These are phyloP conservation scores for Erythrobasidium hasegawianum DNA, from an alignment of 1,284 basidiomycete genomes.

Conservation along the genomic window DNA sequence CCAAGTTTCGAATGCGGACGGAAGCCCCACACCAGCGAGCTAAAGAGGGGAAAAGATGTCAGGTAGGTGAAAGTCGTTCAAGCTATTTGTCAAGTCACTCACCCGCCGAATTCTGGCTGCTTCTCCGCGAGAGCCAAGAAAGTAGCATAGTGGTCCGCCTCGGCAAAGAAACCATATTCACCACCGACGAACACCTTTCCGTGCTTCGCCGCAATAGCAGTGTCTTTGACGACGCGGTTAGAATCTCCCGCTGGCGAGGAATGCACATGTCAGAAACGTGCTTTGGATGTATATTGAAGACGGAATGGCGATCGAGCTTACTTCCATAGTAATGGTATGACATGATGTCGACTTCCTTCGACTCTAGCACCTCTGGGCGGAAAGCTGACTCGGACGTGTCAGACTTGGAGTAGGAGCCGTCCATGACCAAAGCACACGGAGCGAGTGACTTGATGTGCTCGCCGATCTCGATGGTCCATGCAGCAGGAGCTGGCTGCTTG, in stretches of 20 bases:
- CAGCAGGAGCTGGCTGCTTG: slow-evolving; percentile 22
- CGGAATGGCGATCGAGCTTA: slow-evolving; percentile 4
- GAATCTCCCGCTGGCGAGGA: slow-evolving; percentile 37
- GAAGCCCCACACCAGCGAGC: slow-evolving; percentile 45
- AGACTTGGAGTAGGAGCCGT: slow-evolving; percentile 45
- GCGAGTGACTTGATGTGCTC: slow-evolving; percentile 45
- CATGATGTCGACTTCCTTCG: slow-evolving; percentile 44
- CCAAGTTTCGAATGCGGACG: slow-evolving; percentile 44
- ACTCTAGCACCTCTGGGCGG: slow-evolving; percentile 40
- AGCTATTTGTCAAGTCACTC: no score
- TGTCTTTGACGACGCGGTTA: slow-evolving; percentile 42
- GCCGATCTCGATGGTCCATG: slow-evolving; percentile 38
- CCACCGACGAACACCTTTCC: slow-evolving; percentile 47
- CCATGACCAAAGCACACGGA: slow-evolving; percentile 46
- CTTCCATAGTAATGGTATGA: slow-evolving; percentile 46
- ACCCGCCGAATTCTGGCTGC: slow-evolving; percentile 37
- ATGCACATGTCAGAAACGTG: no score
- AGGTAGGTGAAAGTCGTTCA: no score
- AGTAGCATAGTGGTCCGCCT: slow-evolving; percentile 35
- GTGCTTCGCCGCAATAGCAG: slow-evolving; percentile 37
- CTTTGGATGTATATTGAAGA: neutral
- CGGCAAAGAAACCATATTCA: slow-evolving; percentile 46
- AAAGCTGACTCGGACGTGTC: slow-evolving; percentile 43
- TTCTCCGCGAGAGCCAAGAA: slow-evolving; percentile 38
- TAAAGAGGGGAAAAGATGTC: no score